These are phyloP conservation scores for Tulasnella sp. DNA, from an alignment of 768 basidiomycete genomes.

Conservation along the genomic window DNA sequence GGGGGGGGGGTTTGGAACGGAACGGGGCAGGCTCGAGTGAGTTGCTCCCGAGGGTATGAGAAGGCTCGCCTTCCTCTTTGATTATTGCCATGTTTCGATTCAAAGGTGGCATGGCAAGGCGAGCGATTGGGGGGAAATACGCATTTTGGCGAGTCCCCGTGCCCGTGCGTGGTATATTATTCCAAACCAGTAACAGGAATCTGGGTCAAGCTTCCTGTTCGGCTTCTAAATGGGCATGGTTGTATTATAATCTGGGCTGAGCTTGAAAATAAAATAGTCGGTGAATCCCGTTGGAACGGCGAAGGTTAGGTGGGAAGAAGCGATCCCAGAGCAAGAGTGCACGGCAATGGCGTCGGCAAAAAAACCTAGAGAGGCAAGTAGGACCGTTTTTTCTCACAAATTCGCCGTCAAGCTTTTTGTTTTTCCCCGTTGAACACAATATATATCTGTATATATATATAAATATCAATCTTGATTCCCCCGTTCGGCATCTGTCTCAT, in stretches of 20 bases:
- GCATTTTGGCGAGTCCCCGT: neutral
- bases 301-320: neutral
- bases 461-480: too few relatives aligned
- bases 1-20: neutral
- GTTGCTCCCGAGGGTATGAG: slow-evolving; percentile 12
- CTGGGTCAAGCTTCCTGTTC: too few relatives aligned
- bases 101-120: neutral
- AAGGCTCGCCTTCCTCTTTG: neutral
- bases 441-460: neutral
- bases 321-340: too few relatives aligned
- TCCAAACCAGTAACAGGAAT: too few relatives aligned
- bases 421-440: neutral
- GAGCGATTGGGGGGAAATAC: neutral
- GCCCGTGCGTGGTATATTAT: neutral
- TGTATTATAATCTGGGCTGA: neutral
- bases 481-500: neutral
- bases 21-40: slow-evolving; percentile 6
- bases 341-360: neutral
- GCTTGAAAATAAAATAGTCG: neutral
- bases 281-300: neutral
- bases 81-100: neutral
- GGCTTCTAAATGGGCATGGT: too few relatives aligned
- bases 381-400: neutral
- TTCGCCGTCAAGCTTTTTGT: slow-evolving; percentile 21
- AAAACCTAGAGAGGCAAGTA: neutral